Base-by-base conservation (phyloP, 1,139 yeast species). In the Cylindricascospora bacillispora region DNA sequence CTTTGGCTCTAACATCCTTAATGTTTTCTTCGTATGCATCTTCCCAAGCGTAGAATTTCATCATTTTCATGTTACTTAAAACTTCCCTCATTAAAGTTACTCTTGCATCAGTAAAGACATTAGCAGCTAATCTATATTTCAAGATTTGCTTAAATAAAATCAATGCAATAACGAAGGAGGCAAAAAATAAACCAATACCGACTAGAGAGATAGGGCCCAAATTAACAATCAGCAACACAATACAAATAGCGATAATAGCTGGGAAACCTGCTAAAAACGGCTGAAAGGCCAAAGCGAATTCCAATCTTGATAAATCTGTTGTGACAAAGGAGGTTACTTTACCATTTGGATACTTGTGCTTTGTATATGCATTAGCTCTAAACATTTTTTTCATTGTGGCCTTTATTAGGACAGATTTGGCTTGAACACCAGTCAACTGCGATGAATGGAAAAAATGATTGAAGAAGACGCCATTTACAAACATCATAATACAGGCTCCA, bases 291-390 rank as follows among this genome's bases (percentile, higher is more conserved):
- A 73, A 52, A 4, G 92, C 89, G 47, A 80, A 68, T 48, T 82
- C 93, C 24, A 83, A 67, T 46, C 93, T 69, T 16, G 86, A 70
- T 33, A 83, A 63, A 49, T 82, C 94, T 2, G 92, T 75, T 10
- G 89, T 77, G 56, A 82, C 66, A 47, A 81, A 56, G 10, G 81
- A 74, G 2, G 93, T 80, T 33, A 83, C 65, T 38, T 67, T 70
- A 35, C 92, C 80, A 15, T 70, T 62, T 0, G 92, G 71, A 47
- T 57, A 80, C 35, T 63, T 59, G 42, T 70, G 69, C 32, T 68
- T 65, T 2, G 89, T 68, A 34, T 63, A 62, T n/a, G 73, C 67
- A 38, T 71, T 67, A 10, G 83, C 64, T 30, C 54, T 62, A 40
- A 80, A 66, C 11, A 86, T 66, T 49, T 83, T 83, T 35, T 67